Evolutionary conservation across 805 yeast genomes (phyloP).

Genomic region (Saturnispora kantuleensis): DNA sequence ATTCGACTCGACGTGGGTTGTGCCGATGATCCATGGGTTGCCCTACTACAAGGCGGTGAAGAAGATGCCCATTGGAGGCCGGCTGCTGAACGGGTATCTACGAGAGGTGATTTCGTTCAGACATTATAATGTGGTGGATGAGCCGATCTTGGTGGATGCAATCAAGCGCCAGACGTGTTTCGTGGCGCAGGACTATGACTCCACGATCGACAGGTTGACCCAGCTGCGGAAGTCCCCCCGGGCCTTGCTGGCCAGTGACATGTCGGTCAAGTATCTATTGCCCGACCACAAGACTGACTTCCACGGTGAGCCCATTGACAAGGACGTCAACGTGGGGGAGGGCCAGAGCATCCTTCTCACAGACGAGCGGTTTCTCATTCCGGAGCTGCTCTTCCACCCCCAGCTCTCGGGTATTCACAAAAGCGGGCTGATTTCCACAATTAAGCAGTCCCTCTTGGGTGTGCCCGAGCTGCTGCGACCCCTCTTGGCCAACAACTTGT

Average conservation of each 20-base stretch:
- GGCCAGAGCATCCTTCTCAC: constrained; percentile 31
- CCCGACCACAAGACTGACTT: constrained; percentile 82
- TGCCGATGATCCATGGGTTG: constrained; percentile 74
- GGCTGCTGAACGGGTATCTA: constrained; percentile 69
- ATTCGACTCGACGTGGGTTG: constrained; percentile 74
- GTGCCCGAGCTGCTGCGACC: constrained; percentile 72
- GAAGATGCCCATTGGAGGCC: constrained; percentile 81
- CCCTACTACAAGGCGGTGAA: constrained; percentile 69
- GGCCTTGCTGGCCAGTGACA: constrained; percentile 17
- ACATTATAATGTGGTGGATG: constrained; percentile 90
- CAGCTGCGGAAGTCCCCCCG: constrained; percentile 15
- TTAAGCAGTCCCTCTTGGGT: constrained; percentile 56
- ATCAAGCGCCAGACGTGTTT: constrained; percentile 74
- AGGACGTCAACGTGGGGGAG: constrained; percentile 41
- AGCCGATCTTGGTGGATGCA: constrained; percentile 71
- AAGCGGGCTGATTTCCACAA: constrained; percentile 65
- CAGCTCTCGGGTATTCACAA: constrained; percentile 67
- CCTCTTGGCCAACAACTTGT: constrained; percentile 67
- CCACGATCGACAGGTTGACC: constrained; percentile 20
- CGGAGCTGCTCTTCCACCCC: constrained; percentile 84
- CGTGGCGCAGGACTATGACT: constrained; percentile 50
- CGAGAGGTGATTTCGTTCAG: constrained; percentile 81
- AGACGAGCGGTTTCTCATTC: constrained; percentile 83
- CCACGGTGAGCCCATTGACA: constrained; percentile 44
- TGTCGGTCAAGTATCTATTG: constrained; percentile 60